Evolutionary conservation across 1,284 basidiomycete genomes (phyloP).

Genomic region (Athelia sp.): DNA sequence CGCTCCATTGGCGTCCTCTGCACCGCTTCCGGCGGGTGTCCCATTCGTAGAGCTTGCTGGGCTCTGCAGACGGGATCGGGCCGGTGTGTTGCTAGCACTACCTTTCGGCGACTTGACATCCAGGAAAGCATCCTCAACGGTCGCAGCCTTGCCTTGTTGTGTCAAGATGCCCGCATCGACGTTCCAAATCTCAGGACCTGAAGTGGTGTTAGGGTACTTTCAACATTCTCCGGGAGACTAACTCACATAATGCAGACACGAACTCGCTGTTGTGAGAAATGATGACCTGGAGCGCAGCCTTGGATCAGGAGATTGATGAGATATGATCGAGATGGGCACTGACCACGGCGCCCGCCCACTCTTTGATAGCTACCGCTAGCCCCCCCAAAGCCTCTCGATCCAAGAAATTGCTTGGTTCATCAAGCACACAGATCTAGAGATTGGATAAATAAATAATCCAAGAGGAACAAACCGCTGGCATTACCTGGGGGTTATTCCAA

Average conservation of each 20-base stretch:
- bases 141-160: constrained; percentile 82
- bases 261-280: constrained; percentile 97
- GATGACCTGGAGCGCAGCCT: constrained; percentile 58
- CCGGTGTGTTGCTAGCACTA: constrained; percentile 66
- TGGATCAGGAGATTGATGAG: constrained; percentile 11
- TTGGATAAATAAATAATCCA: constrained; percentile 1
- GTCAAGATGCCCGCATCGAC: constrained; percentile 77
- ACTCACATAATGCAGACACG: constrained; percentile 79
- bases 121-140: constrained; percentile 75
- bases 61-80: constrained; percentile 55
- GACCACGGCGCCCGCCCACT: constrained; percentile 95
- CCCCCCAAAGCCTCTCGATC: constrained; percentile 97
- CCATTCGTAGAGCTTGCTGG: constrained; percentile 58
- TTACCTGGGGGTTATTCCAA: constrained; percentile 91
- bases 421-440: constrained; percentile 71
- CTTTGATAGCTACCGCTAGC: constrained; percentile 93
- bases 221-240: constrained; percentile 5
- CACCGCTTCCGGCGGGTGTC: constrained; percentile 71
- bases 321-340: constrained; percentile 19
- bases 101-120: constrained; percentile 62
- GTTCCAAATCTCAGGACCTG: constrained; percentile 81
- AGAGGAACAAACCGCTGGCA: too few relatives aligned
- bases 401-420: constrained; percentile 98
- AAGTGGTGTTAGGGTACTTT: constrained; percentile 13
- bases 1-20: constrained; percentile 46